Base-by-base conservation (phyloP, 2,329 filamentous ascomycete genomes). In the Penicillium sp. region DNA sequence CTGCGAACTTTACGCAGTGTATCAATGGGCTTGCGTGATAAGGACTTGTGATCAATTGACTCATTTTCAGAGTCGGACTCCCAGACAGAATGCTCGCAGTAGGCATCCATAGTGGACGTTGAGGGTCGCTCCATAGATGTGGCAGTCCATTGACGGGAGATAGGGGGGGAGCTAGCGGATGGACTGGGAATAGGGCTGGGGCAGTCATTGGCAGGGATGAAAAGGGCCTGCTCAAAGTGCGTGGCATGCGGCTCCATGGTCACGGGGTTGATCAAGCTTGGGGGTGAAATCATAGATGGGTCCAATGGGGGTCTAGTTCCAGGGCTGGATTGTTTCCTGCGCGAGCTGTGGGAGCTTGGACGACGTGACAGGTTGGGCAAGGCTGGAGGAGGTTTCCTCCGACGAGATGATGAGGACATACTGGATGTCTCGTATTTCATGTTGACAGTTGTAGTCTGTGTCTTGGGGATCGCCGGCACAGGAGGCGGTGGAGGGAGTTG, bases 1-100 rank as follows among this genome's bases (percentile, higher is more conserved):
- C 76, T 78, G 46, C 76, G 76, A 7, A 78, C 75, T 60, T 78
- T 78, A 48, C 76, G 76, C 52, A 78, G 59, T 0, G 75, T 78
- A 42, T 78, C 76, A 10, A 78, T 78, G 0, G 75, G 75, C 13
- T 71, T 74, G 11, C 73, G 70, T 2, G 75, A 77, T 16, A 76
- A 64, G 0, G 75, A 76, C 59, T 72, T 76, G 38, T 71, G 73
- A 19, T 70, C 72, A 8, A 69, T 57, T 0, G 72, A 76, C 57
- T 77, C 76, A 6, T 63, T 70, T 19, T 78, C 76, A 0, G 76
- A 78, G 51, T 78, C 76, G 0, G 76, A 77, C 49, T 78, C 76
- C 76, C 76, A 78, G 0, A 78, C 74, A 0, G 76, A 78, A 19
- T 76, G 76, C 57, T 78, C 76, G 25, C 68, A 71, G 53, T 71